Conservation (phyloP, 371 early-diverging fungal species). For the Actinomortierella ambigua region DNA sequence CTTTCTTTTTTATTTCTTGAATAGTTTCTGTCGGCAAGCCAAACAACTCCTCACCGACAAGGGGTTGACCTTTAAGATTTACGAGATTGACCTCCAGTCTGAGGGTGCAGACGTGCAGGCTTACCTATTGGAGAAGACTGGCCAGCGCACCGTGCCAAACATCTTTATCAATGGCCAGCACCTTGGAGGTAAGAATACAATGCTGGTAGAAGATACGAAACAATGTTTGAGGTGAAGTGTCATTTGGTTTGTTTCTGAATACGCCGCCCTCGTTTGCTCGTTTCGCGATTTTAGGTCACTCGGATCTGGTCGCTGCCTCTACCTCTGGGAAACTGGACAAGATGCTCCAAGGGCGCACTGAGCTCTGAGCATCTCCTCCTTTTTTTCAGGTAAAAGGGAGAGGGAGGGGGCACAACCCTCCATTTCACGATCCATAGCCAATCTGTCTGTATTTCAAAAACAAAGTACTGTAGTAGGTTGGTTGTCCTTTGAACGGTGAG, state of each 20-base stretch:
- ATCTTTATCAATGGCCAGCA: constrained; percentile 72
- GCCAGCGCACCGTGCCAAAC: constrained; percentile 81
- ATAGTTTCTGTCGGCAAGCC: constrained; percentile 28
- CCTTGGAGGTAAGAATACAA: constrained; percentile 60
- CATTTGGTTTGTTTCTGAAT: no score
- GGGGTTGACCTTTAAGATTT: constrained; percentile 23
- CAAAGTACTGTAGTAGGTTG: no score
- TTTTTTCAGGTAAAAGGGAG: not conserved
- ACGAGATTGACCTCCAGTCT: constrained; percentile 30
- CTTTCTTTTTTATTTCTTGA: not conserved
- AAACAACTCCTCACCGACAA: constrained; percentile 16
- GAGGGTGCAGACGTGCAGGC: constrained; percentile 70
- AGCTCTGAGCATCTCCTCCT: not conserved
- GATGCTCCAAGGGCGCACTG: constrained; percentile 6
- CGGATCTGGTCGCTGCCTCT: constrained; percentile 31
- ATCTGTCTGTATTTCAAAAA: no score
- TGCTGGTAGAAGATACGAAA: not conserved
- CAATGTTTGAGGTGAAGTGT: no score
- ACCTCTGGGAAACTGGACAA: constrained; percentile 27
- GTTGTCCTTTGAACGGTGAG: no score
- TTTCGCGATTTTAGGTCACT: constrained; percentile 18
- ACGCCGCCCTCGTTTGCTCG: not conserved
- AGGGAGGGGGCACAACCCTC: not conserved
- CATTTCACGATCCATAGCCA: no score
- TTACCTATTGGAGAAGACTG: constrained; percentile 60